Conservation (phyloP, 768 basidiomycete genomes). For the Pleurotus eryngii region DNA sequence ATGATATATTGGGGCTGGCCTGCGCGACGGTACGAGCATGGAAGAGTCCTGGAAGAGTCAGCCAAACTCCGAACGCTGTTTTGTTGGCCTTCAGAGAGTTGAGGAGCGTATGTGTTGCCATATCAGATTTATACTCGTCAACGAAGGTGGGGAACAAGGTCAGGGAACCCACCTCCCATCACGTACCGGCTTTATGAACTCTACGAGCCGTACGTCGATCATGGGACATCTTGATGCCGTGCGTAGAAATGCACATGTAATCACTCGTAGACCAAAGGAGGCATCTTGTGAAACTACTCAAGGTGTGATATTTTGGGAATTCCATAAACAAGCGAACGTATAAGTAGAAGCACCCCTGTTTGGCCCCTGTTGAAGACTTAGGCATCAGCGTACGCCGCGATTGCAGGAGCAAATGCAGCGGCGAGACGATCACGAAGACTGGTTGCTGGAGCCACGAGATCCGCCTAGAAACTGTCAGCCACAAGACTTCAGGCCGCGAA, state of each 20-base stretch:
- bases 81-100: slow-evolving; percentile 50
- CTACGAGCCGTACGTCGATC: background rate
- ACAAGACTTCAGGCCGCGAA: background rate
- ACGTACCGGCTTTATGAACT: background rate
- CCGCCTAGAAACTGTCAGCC: slow-evolving; percentile 11
- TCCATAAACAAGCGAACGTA: too few relatives aligned
- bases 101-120: slow-evolving; percentile 54
- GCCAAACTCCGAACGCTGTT: slow-evolving; percentile 67
- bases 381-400: slow-evolving; percentile 21
- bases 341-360: too few relatives aligned
- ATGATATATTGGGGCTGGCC: slow-evolving; percentile 53
- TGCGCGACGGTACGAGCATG: slow-evolving; percentile 57
- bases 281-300: too few relatives aligned
- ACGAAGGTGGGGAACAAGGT: background rate
- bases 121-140: slow-evolving; percentile 14
- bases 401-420: slow-evolving; percentile 22
- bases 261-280: too few relatives aligned
- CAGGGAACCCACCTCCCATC: background rate
- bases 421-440: slow-evolving; percentile 17
- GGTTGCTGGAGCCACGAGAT: slow-evolving; percentile 16
- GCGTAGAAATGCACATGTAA: too few relatives aligned
- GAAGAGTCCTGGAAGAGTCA: slow-evolving; percentile 56
- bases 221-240: background rate
- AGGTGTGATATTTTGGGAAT: too few relatives aligned
- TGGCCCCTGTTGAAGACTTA: background rate